Evolutionary conservation across 257 asterid genomes (phyloP).

Genomic region (Ocimum tenuiflorum): DNA sequence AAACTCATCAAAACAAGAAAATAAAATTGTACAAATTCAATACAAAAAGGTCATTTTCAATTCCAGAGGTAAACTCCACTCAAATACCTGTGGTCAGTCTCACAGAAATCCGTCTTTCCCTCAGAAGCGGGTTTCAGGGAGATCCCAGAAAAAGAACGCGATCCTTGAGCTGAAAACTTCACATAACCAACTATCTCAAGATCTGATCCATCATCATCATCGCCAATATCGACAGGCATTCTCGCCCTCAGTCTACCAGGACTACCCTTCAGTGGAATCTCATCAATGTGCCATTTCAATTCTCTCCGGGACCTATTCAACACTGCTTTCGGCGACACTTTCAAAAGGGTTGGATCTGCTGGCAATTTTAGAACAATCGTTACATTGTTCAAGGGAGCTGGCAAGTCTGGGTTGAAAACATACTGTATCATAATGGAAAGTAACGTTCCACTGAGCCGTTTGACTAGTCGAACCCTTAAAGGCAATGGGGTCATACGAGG

Average conservation of each 20-base stretch:
- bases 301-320: slow-evolving; percentile 85
- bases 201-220: slow-evolving; percentile 68
- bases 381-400: slow-evolving; percentile 64
- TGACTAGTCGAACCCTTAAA: slow-evolving; percentile 70
- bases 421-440: slow-evolving; percentile 93
- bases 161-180: slow-evolving; percentile 62
- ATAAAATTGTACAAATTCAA: slow-evolving; percentile 21
- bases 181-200: slow-evolving; percentile 68
- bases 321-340: slow-evolving; percentile 88
- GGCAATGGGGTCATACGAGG: slow-evolving; percentile 85
- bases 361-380: slow-evolving; percentile 76
- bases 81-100: slow-evolving; percentile 75
- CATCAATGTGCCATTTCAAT: slow-evolving; percentile 82
- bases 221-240: slow-evolving; percentile 73
- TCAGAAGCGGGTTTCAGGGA: slow-evolving; percentile 78
- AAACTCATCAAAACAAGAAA: slow-evolving; percentile 28
- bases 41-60: slow-evolving; percentile 24
- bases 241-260: slow-evolving; percentile 86
- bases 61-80: slow-evolving; percentile 73
- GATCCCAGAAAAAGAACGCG: slow-evolving; percentile 71
- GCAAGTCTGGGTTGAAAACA: slow-evolving; percentile 63
- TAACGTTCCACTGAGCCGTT: slow-evolving; percentile 81
- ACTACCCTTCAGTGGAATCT: slow-evolving; percentile 67
- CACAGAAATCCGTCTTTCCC: slow-evolving; percentile 76
- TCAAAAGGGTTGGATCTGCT: slow-evolving; percentile 70